Evolutionary conservation across 345 rosid species (phyloP).

Genomic region (Gossypium herbaceum): DNA sequence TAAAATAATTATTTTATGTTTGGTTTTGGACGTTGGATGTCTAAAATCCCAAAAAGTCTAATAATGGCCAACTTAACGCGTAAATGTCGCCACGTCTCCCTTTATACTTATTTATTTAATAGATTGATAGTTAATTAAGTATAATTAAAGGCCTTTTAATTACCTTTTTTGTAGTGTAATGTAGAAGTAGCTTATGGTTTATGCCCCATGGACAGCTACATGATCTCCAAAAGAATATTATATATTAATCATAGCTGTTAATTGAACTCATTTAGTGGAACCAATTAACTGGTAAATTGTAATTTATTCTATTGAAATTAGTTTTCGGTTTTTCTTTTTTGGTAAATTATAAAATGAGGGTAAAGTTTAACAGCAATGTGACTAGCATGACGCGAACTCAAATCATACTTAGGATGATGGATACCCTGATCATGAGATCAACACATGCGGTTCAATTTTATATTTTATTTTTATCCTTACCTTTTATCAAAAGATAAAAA

Average conservation of each 20-base stretch:
- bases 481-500: no score
- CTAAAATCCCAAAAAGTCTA: background rate
- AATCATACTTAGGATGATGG: accelerated
- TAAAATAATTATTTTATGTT: no score
- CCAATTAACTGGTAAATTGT: slow-evolving; percentile 33
- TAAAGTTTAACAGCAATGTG: accelerated
- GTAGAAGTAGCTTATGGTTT: slow-evolving; percentile 27
- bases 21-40: background rate
- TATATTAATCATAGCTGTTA: background rate
- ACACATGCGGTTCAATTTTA: no score
- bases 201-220: slow-evolving; percentile 53
- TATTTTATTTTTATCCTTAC: no score
- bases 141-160: background rate
- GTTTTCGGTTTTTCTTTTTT: no score
- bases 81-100: slow-evolving; percentile 43
- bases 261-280: slow-evolving; percentile 34
- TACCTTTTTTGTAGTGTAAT: slow-evolving; percentile 26
- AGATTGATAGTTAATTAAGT: background rate
- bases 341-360: no score
- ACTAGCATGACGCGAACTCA: no score
- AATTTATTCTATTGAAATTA: no score
- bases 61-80: slow-evolving; percentile 42
- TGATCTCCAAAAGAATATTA: slow-evolving; percentile 28
- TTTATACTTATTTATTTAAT: background rate
- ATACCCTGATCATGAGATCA: accelerated